Evolutionary conservation across 805 yeast species (phyloP), one percentile per base, ranked within the genome.

Genomic region (Candida methanosorbosa): DNA sequence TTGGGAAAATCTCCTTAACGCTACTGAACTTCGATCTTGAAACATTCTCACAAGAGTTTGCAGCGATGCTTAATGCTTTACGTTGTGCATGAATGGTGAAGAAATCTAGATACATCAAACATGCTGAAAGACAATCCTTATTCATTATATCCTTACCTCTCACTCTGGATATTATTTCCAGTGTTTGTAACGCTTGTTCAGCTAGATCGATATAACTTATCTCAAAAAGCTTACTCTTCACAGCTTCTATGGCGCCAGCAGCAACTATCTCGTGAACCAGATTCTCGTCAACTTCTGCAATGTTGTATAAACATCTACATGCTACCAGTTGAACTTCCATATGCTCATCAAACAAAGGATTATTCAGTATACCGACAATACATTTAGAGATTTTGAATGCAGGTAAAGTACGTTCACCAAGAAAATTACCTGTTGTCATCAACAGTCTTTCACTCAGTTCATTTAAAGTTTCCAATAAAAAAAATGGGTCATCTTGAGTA

Each of bases 41-140:
- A 3, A 81, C 63, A 27, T 61, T 60, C 9, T 68, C 61, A 42
- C 85, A 75, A 3, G 88, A 65, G 46, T 81, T 79, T 4, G 92
- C 80, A 14, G 81, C 81, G 25, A 83, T 81, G 1, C 66, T 60
- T 24, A 87, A 59, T 13, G 94, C 85, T 42, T 86, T 81, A 36
- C 94, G 64, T 55, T 90, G 97, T 1, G 94, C 83, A 58, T 85
- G 95, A 16, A 78, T 69, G 2, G 96, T 83, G 54, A 90, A 81
- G 50, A 90, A 90, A 52, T 92, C 97, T 40, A 88, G 63, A 48
- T 76, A 84, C 47, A 72, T 74, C 30, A 92, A 56, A 41, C 84
- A 78, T 0, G 83, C 73, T 6, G 65, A 57, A 8, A 88, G 54
- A 8, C 87, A 80, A 26, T 81, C 79, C 36, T 74, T 70, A 16